Evolutionary conservation across 805 yeast genomes (phyloP).

Genomic region (Clavispora santaluciae): DNA sequence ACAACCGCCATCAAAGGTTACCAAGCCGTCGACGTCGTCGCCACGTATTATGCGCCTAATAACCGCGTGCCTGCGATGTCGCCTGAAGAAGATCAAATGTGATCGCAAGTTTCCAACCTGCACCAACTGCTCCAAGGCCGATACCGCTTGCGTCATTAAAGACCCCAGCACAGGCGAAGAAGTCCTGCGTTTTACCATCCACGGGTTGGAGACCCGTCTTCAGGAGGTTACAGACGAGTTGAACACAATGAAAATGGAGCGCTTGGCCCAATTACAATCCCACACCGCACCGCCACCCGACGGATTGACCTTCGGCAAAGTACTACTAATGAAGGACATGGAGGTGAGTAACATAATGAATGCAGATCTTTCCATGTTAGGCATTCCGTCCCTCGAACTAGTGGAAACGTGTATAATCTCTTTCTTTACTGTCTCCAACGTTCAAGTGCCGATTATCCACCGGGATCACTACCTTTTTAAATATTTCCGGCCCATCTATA

Average conservation of each 20-base stretch:
- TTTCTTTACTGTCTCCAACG: slow-evolving; percentile 10
- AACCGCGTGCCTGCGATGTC: slow-evolving; percentile 15
- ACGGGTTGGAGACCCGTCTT: slow-evolving; percentile 8
- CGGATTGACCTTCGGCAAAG: slow-evolving; percentile 5
- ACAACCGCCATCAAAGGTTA: slow-evolving; percentile 6
- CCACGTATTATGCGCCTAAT: slow-evolving; percentile 9
- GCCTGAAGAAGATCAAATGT: slow-evolving; percentile 12
- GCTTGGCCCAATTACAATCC: not conserved
- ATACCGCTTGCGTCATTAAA: slow-evolving; percentile 9
- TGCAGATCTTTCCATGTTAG: slow-evolving; percentile 1
- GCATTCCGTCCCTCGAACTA: slow-evolving; percentile 5
- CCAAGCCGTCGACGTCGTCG: slow-evolving; percentile 2
- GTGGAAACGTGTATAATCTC: slow-evolving; percentile 7
- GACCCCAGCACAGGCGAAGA: slow-evolving; percentile 14
- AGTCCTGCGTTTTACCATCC: slow-evolving; percentile 10
- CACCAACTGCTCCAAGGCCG: slow-evolving; percentile 11
- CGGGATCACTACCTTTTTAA: slow-evolving; percentile 10
- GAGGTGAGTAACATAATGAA: not conserved
- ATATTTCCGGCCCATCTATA: slow-evolving; percentile 13
- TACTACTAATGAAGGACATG: slow-evolving; percentile 4
- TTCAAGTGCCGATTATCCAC: slow-evolving; percentile 15
- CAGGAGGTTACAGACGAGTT: slow-evolving; percentile 7
- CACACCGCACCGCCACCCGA: not conserved
- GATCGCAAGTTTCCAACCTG: slow-evolving; percentile 15
- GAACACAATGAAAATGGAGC: slow-evolving; percentile 2